Evolutionary conservation across 2,329 filamentous ascomycete genomes (phyloP).

Genomic region (Cladosporium velox): DNA sequence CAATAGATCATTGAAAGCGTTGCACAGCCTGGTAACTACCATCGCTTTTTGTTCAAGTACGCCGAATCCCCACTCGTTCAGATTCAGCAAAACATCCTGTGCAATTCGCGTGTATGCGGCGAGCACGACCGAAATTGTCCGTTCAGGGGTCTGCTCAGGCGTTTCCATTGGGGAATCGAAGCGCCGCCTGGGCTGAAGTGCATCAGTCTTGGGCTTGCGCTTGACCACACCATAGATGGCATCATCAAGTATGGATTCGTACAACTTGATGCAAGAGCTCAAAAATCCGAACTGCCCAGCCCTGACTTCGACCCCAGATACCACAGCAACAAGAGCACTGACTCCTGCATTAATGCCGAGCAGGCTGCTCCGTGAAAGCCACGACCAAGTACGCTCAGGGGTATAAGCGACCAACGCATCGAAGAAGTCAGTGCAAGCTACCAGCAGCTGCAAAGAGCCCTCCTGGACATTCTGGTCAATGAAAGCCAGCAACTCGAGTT

Average conservation of each 20-base stretch:
- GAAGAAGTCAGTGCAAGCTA: slow-evolving; percentile 80
- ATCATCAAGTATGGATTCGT: slow-evolving; percentile 74
- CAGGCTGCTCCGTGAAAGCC: slow-evolving; percentile 77
- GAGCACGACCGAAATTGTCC: slow-evolving; percentile 71
- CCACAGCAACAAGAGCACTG: slow-evolving; percentile 74
- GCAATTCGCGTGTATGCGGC: slow-evolving; percentile 72
- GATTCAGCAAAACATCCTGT: slow-evolving; percentile 83
- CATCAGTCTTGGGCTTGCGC: slow-evolving; percentile 60
- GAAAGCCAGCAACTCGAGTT: slow-evolving; percentile 60
- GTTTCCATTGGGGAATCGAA: slow-evolving; percentile 51
- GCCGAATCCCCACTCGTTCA: slow-evolving; percentile 80
- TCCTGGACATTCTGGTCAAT: slow-evolving; percentile 58
- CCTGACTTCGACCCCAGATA: slow-evolving; percentile 80
- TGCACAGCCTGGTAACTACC: slow-evolving; percentile 68
- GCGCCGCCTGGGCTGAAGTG: slow-evolving; percentile 43
- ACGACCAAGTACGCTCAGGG: slow-evolving; percentile 86
- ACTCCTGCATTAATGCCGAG: slow-evolving; percentile 75
- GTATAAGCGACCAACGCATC: slow-evolving; percentile 69
- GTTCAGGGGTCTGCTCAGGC: slow-evolving; percentile 75
- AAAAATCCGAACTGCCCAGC: slow-evolving; percentile 77
- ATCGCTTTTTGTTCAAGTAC: slow-evolving; percentile 66
- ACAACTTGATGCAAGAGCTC: slow-evolving; percentile 70
- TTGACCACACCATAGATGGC: slow-evolving; percentile 69
- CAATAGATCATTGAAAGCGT: slow-evolving; percentile 71
- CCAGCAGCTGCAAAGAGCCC: slow-evolving; percentile 66